These are phyloP conservation scores for Entophlyctis luteolus DNA, from an alignment of 192 early-diverging fungal species.

Conservation along the genomic window DNA sequence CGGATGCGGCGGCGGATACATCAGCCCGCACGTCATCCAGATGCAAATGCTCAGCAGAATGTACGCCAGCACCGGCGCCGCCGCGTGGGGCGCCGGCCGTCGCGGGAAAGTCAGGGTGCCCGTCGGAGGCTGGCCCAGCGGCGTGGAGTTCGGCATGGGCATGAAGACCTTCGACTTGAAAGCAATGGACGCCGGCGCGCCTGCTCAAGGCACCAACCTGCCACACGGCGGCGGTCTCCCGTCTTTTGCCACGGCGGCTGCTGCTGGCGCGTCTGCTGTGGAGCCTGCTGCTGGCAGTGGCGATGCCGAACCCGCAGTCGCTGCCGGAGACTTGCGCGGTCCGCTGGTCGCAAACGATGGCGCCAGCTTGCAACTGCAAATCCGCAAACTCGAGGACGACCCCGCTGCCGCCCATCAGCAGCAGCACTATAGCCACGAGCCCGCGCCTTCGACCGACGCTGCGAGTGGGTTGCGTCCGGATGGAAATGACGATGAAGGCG, in stretches of 20 bases:
- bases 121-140: conserved; percentile 21
- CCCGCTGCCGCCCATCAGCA: not conserved
- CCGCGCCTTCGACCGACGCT: not conserved
- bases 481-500: not conserved
- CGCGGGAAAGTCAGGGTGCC: conserved; percentile 11
- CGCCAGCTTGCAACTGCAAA: conserved; percentile 2
- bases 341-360: conserved; percentile 6
- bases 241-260: too few relatives aligned
- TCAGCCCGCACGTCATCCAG: conserved; percentile 21
- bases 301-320: not conserved
- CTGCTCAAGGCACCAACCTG: too few relatives aligned
- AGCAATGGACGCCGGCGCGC: not conserved
- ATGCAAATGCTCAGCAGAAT: conserved; percentile 20
- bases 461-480: not conserved
- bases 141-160: conserved; percentile 21
- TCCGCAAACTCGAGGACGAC: conserved; percentile 2
- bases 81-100: conserved; percentile 16
- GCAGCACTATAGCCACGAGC: not conserved
- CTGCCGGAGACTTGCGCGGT: not conserved
- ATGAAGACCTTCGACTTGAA: conserved; percentile 7
- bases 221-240: too few relatives aligned
- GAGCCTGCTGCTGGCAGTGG: too few relatives aligned
- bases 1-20: conserved; percentile 6
- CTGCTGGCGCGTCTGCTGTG: too few relatives aligned
- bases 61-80: conserved; percentile 5